Conservation (phyloP, 441 rosid species). For the Hura crepitans region DNA sequence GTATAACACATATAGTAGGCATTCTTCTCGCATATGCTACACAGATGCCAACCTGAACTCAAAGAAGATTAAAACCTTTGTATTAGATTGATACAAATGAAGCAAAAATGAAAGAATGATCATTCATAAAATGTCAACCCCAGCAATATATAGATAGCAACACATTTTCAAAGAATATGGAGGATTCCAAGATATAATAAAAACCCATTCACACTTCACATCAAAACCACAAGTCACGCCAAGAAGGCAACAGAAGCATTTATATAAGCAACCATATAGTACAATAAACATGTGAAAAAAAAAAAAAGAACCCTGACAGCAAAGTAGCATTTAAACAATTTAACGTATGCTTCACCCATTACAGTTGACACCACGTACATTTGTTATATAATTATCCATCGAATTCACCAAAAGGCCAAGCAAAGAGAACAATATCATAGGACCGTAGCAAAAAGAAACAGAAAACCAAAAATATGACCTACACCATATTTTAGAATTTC, state of each 20-base stretch:
- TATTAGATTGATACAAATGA: conserved; percentile 21
- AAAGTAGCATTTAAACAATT: neutral
- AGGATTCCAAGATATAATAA: conserved; percentile 6
- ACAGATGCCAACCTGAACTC: conserved; percentile 82
- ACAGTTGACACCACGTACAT: conserved; percentile 1
- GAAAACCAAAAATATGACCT: neutral
- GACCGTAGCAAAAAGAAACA: neutral
- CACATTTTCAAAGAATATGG: neutral
- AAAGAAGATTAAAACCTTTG: conserved; percentile 23
- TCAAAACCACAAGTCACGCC: neutral
- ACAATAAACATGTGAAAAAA: neutral
- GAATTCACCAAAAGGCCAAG: conserved; percentile 10
- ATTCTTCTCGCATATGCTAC: conserved; percentile 86
- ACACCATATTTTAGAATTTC: neutral
- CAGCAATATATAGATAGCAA: conserved; percentile 9
- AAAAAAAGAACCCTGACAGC: too few relatives aligned
- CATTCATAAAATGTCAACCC: conserved; percentile 14
- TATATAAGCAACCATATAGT: too few relatives aligned
- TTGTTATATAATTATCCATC: neutral
- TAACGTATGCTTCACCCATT: neutral
- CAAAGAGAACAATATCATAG: neutral
- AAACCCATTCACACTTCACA: conserved; percentile 1
- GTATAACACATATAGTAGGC: conserved; percentile 83
- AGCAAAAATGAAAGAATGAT: conserved; percentile 14
- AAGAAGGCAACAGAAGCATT: too few relatives aligned